Base-by-base conservation (phyloP, 177 flowering plant genomes). In the Vitis hybrid region DNA sequence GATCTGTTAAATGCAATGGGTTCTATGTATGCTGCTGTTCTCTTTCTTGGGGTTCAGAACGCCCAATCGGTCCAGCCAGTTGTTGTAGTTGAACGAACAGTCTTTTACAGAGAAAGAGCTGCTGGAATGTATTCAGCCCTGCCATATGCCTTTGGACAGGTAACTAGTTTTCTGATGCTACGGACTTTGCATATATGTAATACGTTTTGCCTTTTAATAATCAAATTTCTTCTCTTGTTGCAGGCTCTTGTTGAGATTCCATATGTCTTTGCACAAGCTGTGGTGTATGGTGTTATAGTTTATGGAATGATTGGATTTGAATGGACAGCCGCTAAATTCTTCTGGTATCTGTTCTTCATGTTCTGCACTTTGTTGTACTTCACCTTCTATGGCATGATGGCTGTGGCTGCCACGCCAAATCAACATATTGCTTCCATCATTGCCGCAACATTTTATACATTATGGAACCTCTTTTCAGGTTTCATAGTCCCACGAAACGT, bases 81-180 rank as follows among this genome's bases (percentile, higher is more conserved):
- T 1, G 77, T 82, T 15, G 74, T 73, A 0, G 56, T 82, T 29
- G 85, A 82, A 68, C 64, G 85, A 65, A 77, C 85, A 1, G 82
- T 79, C 12, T 82, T 82, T 45, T 82, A 82, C 51, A 31, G 80
- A 50, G 85, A 82, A 67, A 75, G 51, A 65, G 85, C 85, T 21
- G 85, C 85, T 5, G 82, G 85, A 52, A 82, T 82, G 85, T 82
- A 79, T 52, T 81, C 84, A 13, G 77, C 82, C 19, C 51, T 81
- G 26, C 72, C 84, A 2, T 81, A 79, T 65, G 80, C 82, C 14
- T 74, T 81, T 50, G 80, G 67, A 16, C 82, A 78, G 75, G 84
- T 77, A 70, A 63, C 7, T 33, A 19, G 12, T 33, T 45, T 12
- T 10, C 10, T 6, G 12, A 8, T 50, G 8, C 26, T 1, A 39